Evolutionary conservation across 139 green algal species (phyloP).

Genomic region (Haematococcus sp.): DNA sequence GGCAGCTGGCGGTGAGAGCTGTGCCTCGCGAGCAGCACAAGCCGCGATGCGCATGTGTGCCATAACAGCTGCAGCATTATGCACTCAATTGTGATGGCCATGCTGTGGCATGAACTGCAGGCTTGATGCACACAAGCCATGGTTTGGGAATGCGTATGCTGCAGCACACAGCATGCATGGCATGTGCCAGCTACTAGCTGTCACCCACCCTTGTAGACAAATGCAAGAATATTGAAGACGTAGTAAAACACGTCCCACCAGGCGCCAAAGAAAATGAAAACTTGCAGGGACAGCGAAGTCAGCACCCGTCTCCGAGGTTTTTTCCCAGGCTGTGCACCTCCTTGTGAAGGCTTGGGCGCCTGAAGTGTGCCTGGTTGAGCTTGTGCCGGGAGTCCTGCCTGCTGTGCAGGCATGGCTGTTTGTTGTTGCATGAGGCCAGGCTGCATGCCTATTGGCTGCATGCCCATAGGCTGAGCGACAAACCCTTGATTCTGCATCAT

Average conservation of each 20-base stretch:
- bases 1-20: too few species aligned
- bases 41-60: too few species aligned
- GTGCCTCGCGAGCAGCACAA: too few species aligned
- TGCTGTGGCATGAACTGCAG: too few species aligned
- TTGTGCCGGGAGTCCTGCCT: neutral
- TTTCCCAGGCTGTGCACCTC: neutral
- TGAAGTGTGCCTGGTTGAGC: too few species aligned
- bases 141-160: neutral
- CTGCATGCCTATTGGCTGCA: too few species aligned
- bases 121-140: too few species aligned
- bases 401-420: neutral
- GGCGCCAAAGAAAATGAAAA: slow-evolving; percentile 57
- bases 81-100: too few species aligned
- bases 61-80: too few species aligned
- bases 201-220: slow-evolving; percentile 53
- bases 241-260: slow-evolving; percentile 56
- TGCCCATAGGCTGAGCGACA: too few species aligned
- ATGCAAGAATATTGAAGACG: slow-evolving; percentile 50
- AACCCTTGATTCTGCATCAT: too few species aligned
- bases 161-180: neutral
- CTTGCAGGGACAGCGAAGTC: slow-evolving; percentile 45
- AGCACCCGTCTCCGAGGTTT: slow-evolving; percentile 42
- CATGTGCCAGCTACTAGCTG: neutral
- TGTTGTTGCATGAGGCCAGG: neutral
- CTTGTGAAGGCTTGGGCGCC: too few species aligned